Evolutionary conservation across 768 basidiomycete genomes (phyloP).

Genomic region (Lentinus brumalis): DNA sequence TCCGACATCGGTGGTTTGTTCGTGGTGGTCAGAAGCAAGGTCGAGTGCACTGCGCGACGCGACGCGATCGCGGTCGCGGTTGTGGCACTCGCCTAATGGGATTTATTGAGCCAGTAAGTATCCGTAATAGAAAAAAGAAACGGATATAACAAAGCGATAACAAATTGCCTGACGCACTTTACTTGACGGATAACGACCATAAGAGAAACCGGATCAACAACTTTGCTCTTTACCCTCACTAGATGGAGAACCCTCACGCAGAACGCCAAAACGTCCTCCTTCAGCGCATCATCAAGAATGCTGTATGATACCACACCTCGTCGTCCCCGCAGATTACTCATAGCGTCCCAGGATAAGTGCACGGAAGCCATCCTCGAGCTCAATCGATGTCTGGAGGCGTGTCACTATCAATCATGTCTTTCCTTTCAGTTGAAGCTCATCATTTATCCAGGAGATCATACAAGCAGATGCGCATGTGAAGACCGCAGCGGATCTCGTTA

Average conservation of each 20-base stretch:
- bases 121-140: too few relatives aligned
- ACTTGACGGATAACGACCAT: too few relatives aligned
- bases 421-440: not conserved
- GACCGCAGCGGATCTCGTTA: constrained; percentile 79
- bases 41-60: not conserved
- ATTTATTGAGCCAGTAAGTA: too few relatives aligned
- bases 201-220: not conserved
- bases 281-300: constrained; percentile 88
- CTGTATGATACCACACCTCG: constrained; percentile 49
- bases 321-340: not conserved
- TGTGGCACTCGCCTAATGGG: too few relatives aligned
- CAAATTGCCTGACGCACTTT: too few relatives aligned
- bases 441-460: constrained; percentile 64
- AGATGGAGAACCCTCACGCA: constrained; percentile 95
- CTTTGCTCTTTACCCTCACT: not conserved
- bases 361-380: constrained; percentile 89
- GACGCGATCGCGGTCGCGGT: not conserved
- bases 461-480: constrained; percentile 77
- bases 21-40: not conserved
- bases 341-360: constrained; percentile 72
- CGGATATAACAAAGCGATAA: too few relatives aligned
- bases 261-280: constrained; percentile 91
- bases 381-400: constrained; percentile 84
- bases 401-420: not conserved
- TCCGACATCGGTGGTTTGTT: constrained; percentile 8